These are phyloP conservation scores for Epipyxis sp. DNA, from an alignment of 108 stramenopile species.

Conservation along the genomic window DNA sequence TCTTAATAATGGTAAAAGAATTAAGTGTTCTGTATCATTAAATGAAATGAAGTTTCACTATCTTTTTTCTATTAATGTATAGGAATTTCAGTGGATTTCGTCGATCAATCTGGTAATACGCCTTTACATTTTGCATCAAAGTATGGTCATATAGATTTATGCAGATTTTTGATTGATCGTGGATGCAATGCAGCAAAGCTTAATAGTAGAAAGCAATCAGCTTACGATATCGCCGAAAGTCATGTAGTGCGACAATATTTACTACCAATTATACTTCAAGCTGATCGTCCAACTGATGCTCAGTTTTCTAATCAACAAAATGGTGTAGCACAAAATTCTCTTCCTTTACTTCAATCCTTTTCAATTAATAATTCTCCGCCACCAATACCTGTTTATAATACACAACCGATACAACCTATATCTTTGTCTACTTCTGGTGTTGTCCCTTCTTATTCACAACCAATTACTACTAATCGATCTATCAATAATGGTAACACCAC, in stretches of 20 bases:
- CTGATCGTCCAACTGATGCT: background rate
- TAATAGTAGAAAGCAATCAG: slow-evolving; percentile 15
- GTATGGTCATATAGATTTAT: slow-evolving; percentile 46
- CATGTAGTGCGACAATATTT: slow-evolving; percentile 36
- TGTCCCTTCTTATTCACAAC: too few species aligned
- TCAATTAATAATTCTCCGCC: too few species aligned
- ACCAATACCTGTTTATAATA: background rate
- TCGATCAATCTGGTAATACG: slow-evolving; percentile 45
- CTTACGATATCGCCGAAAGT: slow-evolving; percentile 37
- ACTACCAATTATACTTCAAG: slow-evolving; percentile 16
- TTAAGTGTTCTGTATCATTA: background rate
- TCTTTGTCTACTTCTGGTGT: background rate
- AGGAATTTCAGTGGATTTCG: background rate
- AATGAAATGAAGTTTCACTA: background rate
- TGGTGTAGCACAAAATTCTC: too few species aligned
- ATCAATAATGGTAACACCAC: too few species aligned
- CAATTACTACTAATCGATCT: too few species aligned
- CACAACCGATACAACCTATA: background rate
- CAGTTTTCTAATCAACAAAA: background rate
- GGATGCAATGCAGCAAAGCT: background rate
- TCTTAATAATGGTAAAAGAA: background rate
- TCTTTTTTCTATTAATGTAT: background rate
- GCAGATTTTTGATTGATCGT: slow-evolving; percentile 13
- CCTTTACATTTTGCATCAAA: slow-evolving; percentile 55
- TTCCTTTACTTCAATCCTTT: background rate